Conservation (phyloP, 2,329 filamentous ascomycete species). For the Tolypocladium tropicale region DNA sequence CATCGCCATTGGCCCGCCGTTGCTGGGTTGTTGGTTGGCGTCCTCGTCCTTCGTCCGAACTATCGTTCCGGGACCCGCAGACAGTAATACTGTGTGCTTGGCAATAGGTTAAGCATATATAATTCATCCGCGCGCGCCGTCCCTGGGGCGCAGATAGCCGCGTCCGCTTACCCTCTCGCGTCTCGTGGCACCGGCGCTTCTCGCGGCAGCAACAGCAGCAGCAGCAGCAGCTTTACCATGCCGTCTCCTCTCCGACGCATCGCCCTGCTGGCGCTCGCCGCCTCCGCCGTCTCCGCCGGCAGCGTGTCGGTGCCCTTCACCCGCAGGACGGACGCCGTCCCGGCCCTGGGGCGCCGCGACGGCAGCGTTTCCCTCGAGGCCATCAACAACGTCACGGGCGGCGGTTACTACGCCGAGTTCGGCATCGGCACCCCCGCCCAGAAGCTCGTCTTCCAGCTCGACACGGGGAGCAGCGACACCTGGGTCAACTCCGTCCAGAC, state of each 20-base stretch:
- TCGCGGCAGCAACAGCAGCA: background rate
- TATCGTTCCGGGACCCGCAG: no score
- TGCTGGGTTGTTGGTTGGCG: no score
- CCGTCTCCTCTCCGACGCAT: constrained; percentile 8
- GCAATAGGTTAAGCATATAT: no score
- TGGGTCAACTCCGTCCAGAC: constrained; percentile 52
- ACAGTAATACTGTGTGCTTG: no score
- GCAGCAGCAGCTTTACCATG: background rate
- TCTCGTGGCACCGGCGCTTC: no score
- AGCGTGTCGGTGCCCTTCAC: constrained; percentile 10
- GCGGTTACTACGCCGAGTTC: constrained; percentile 47
- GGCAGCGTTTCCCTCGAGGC: constrained; percentile 22
- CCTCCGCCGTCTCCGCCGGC: constrained; percentile 10
- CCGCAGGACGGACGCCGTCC: background rate
- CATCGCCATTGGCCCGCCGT: no score
- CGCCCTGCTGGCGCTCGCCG: constrained; percentile 9
- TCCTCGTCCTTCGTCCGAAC: background rate
- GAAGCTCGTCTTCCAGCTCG: constrained; percentile 41
- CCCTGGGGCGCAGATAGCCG: no score
- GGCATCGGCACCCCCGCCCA: constrained; percentile 50
- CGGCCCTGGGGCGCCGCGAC: constrained; percentile 14
- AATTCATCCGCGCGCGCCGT: no score
- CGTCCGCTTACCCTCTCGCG: no score
- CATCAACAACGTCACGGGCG: constrained; percentile 43
- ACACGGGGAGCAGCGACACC: constrained; percentile 54